Percentiles rank a stretch among this genome's conserved stretches.
Evolutionary conservation across 257 asterid species (phyloP).

Genomic region (Lantana camara): DNA sequence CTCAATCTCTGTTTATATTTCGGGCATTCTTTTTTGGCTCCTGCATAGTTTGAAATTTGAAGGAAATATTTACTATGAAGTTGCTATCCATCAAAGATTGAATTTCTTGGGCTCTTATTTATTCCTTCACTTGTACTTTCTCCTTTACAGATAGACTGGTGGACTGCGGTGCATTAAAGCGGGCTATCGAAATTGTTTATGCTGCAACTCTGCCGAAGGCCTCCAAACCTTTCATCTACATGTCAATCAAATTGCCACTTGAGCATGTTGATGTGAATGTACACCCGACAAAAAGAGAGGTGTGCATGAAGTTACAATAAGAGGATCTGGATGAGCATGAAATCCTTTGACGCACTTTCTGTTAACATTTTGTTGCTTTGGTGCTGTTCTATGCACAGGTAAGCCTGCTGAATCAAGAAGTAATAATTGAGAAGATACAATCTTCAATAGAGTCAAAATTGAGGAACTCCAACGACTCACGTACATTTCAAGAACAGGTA

Average conservation of each 20-base stretch:
- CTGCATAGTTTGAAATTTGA: slow-evolving; percentile 8
- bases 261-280: slow-evolving; percentile 94
- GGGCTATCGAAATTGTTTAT: slow-evolving; percentile 96
- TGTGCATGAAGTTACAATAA: slow-evolving; percentile 28
- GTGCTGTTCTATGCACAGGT: slow-evolving; percentile 55
- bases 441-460: slow-evolving; percentile 71
- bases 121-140: slow-evolving; percentile 21
- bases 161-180: slow-evolving; percentile 86
- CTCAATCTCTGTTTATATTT: slow-evolving; percentile 1
- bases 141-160: slow-evolving; percentile 81
- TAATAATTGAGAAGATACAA: slow-evolving; percentile 83
- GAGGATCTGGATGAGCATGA: slow-evolving; percentile 15
- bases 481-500: slow-evolving; percentile 95
- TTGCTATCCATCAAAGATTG: slow-evolving; percentile 15
- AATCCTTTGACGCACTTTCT: slow-evolving; percentile 4
- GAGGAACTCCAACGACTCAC: slow-evolving; percentile 83
- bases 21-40: not conserved
- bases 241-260: slow-evolving; percentile 86
- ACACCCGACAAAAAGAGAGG: slow-evolving; percentile 99
- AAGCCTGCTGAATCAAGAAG: slow-evolving; percentile 92
- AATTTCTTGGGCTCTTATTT: slow-evolving; percentile 9
- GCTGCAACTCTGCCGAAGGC: slow-evolving; percentile 98
- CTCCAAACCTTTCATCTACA: slow-evolving; percentile 86
- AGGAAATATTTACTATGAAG: slow-evolving; percentile 16
- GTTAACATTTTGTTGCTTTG: slow-evolving; percentile 15